Evolutionary conservation across 345 rosid genomes (phyloP).

Genomic region (Pistacia integerrima): DNA sequence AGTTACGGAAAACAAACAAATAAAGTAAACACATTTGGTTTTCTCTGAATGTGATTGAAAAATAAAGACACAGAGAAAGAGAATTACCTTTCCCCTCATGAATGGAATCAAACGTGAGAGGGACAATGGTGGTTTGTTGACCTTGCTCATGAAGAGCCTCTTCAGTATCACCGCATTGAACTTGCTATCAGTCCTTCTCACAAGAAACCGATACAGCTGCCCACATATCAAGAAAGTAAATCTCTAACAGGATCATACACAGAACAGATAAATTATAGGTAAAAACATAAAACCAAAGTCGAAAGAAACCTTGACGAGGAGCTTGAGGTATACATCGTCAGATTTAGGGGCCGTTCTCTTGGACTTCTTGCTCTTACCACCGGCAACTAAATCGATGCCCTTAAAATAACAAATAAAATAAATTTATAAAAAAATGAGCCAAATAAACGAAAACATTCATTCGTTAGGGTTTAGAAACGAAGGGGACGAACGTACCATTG

Average conservation of each 20-base stretch:
- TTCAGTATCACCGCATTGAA: conserved; percentile 75
- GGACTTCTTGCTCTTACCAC: conserved; percentile 77
- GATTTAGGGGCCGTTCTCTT: conserved; percentile 73
- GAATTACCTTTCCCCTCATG: conserved; percentile 61
- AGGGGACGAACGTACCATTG: conserved; percentile 15
- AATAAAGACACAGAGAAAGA: neutral
- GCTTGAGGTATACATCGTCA: conserved; percentile 74
- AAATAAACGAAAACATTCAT: neutral
- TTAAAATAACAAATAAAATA: conserved; percentile 16
- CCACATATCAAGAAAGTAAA: conserved; percentile 6
- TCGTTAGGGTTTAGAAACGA: neutral
- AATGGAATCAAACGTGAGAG: conserved; percentile 55
- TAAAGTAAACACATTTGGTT: no score
- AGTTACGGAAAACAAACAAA: neutral
- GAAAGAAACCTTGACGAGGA: conserved; percentile 67
- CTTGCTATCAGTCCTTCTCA: conserved; percentile 72
- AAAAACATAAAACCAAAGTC: neutral
- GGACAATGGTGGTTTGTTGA: conserved; percentile 65
- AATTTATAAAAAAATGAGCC: neutral
- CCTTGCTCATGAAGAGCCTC: conserved; percentile 79
- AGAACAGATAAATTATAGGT: neutral
- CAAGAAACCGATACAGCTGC: conserved; percentile 69
- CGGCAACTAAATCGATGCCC: conserved; percentile 80
- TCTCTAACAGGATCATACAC: no score
- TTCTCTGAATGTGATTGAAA: no score